These are phyloP conservation scores for Andalucia godoyi DNA, from an alignment of 78 protist genomes.

Conservation along the genomic window DNA sequence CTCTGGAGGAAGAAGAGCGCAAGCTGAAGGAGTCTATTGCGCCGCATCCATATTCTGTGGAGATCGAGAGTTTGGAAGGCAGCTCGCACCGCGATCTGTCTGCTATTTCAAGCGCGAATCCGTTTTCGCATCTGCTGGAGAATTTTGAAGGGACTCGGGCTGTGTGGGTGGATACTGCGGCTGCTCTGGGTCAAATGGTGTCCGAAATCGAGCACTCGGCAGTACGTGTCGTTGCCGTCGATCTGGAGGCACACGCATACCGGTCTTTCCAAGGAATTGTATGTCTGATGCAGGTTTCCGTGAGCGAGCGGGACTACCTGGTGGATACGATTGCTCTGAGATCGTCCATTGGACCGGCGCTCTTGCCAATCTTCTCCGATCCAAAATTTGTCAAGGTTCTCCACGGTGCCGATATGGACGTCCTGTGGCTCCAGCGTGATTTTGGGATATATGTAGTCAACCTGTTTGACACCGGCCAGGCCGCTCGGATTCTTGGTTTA, in stretches of 20 bases:
- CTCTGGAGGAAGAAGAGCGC: constrained; percentile 22
- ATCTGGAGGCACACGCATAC: constrained; percentile 72
- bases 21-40: constrained; percentile 11
- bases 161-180: constrained; percentile 35
- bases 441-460: constrained; percentile 93
- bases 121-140: constrained; percentile 44
- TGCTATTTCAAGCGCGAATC: neutral
- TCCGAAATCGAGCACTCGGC: constrained; percentile 1
- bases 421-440: constrained; percentile 88
- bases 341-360: constrained; percentile 12
- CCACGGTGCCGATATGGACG: constrained; percentile 80
- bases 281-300: constrained; percentile 93
- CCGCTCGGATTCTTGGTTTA: constrained; percentile 50
- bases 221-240: constrained; percentile 72
- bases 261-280: constrained; percentile 84
- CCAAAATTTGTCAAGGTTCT: constrained; percentile 77
- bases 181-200: constrained; percentile 22
- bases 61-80: neutral
- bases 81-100: neutral
- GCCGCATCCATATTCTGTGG: neutral
- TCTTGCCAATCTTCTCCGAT: constrained; percentile 53
- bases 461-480: constrained; percentile 95
- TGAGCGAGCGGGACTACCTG: constrained; percentile 71
- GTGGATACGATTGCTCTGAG: constrained; percentile 85
- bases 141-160: constrained; percentile 33